Base-by-base conservation (phyloP, 2,329 filamentous ascomycete genomes). In the Truncatella angustata region DNA sequence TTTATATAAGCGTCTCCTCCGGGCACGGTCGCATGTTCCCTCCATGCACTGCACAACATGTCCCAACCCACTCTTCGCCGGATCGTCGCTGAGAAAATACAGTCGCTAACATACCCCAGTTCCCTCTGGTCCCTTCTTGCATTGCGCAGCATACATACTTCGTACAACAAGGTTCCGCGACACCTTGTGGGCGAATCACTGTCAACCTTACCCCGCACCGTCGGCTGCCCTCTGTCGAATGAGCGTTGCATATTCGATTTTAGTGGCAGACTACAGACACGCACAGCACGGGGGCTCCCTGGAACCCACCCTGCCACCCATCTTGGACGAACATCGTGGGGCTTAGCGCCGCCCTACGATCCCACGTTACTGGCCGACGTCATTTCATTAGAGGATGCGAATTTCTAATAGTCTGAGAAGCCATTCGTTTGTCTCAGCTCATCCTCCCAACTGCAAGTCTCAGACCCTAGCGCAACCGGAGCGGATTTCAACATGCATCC, bases 361-460 rank as follows among this genome's bases (percentile, higher is more conserved):
- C 18, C 44, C 28, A 11, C 20, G 26, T 32, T 10, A 49, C 32
- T 49, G 46, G 46, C n/a, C 24, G 20, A 20, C 46, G 46, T 36
- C 30, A 49, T 34, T 49, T 34, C 16, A 49, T 49, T 49, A 49
- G 46, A 37, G 30, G 20, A 49, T 49, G 46, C 32, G 16, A 49
- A 49, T 34, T 49, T 36, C 46, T 49, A 49, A 49, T 49, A n/a
- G 40, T 2, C 23, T 1, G 14, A 14, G n/a, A 26, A 26, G 7
- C 28, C 7, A 14, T 32, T 32, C 28, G 40, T 16, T 44, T 44
- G n/a, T 21, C 40, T 44, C 23, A 21, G 24, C 40, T 44, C 40
- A 5, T 26, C 23, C 28, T 32, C 28, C 7, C 28, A 32, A 7
- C n/a, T n/a, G n/a, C n/a, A n/a, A n/a, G n/a, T 40, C 2, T 34